phyloP scores from a whole-genome alignment of 2,329 filamentous ascomycete species.

The Fusarium chuoi region DNA sequence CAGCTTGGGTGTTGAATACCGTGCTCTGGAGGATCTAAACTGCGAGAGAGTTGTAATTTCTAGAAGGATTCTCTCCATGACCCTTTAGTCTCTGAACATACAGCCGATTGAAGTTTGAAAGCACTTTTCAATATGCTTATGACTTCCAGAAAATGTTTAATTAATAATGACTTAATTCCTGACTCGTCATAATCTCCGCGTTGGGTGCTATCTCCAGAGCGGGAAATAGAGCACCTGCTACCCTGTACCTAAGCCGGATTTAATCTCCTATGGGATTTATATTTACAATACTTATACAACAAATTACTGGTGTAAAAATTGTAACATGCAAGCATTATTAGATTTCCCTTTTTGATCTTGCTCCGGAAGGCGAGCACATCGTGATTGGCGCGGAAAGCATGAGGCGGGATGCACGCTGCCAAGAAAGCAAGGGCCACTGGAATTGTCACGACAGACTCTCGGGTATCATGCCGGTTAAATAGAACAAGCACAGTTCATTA shows the following conservation, averaged over 20 bases:
- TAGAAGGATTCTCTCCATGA: accelerated
- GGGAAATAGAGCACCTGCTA: accelerated
- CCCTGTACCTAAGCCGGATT: neutral
- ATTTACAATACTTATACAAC: neutral
- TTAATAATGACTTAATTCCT: neutral
- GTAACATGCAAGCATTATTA: neutral
- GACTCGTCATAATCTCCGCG: accelerated
- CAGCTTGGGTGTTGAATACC: too few relatives aligned
- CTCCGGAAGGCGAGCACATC: accelerated
- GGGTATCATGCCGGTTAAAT: neutral
- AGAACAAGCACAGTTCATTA: accelerated
- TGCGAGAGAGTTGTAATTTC: accelerated
- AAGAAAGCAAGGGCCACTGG: neutral
- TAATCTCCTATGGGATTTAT: neutral
- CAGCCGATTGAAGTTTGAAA: neutral
- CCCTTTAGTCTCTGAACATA: accelerated
- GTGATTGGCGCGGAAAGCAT: neutral
- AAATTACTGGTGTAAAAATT: neutral
- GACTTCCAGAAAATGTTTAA: accelerated
- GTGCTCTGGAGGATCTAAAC: too few relatives aligned
- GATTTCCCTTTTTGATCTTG: neutral
- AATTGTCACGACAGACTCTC: neutral
- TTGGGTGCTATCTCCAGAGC: neutral
- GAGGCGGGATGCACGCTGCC: neutral
- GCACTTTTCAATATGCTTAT: neutral